Base-by-base conservation (phyloP, 192 early-diverging fungal genomes). In the Coemansia interrupta region DNA sequence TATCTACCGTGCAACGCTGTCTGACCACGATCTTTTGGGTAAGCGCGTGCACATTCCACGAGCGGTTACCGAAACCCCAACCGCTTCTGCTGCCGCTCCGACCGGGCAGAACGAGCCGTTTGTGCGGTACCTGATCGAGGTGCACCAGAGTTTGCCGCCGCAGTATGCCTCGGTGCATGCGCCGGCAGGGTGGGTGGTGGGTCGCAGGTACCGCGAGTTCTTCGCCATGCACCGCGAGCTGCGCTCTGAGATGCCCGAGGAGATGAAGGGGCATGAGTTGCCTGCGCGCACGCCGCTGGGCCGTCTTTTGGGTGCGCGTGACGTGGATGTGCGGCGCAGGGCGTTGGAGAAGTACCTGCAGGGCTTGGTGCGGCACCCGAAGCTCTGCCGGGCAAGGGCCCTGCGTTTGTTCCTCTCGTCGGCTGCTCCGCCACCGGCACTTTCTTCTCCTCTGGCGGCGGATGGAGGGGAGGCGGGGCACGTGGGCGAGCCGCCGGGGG, bases 131-230 rank as follows among this genome's bases (percentile, higher is more conserved):
- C 54, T 87, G 43, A 88, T 91, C 56, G 88, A 91, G 56, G 73
- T 91, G 10, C 85, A 88, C 54, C 84, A 89, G 50, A 54, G 82
- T 12, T 71, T 72, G 38, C 53, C 68, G 3, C 71, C 80, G 41
- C 83, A 83, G 8, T 69, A 77, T 8, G 79, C 61, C 20, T 36
- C 47, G 9, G 28, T 18, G 13, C 49, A 43, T 40, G 73, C 68
- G 45, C 63, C 63, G 1, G 43, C 59, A 4, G 86, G 89, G 4
- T 91, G 90, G 90, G 80, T 90, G 15, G 85, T 90, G n/a, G 78
- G 81, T 2, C 80, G 90, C 7, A 72, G 93, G 3, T 93, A 90
- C 68, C 84, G 84, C n/a, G 92, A 97, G 72, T 95, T 97, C 67
- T 83, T 85, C 52, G 78, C 83, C 0, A 69, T 97, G 60, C 92